phyloP scores from a whole-genome alignment of 371 early-diverging fungal genomes.

The Mucor indicus region DNA sequence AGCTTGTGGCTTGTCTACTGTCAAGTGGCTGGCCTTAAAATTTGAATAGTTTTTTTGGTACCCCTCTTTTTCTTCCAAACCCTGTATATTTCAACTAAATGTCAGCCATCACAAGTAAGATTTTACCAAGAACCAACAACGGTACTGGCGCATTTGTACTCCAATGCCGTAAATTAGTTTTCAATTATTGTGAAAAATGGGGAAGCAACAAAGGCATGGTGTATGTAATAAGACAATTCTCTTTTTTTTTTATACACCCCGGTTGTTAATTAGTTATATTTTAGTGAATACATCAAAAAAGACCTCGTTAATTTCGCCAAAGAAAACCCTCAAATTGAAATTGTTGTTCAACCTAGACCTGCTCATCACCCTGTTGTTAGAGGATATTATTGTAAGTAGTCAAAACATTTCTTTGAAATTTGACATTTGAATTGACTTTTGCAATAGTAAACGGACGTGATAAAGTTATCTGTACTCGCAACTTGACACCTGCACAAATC shows the following conservation, averaged over 20 bases:
- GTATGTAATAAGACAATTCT: slow-evolving; percentile 37
- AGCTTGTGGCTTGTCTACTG: too few relatives aligned
- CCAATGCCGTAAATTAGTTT: slow-evolving; percentile 78
- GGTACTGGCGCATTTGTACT: slow-evolving; percentile 81
- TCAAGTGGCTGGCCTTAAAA: too few relatives aligned
- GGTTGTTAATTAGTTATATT: neutral
- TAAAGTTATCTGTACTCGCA: slow-evolving; percentile 72
- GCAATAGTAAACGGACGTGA: slow-evolving; percentile 67
- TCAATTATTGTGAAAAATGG: slow-evolving; percentile 84
- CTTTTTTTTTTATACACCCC: neutral
- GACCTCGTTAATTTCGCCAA: slow-evolving; percentile 66
- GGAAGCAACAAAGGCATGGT: slow-evolving; percentile 81
- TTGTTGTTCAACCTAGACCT: slow-evolving; percentile 76
- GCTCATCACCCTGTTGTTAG: slow-evolving; percentile 75
- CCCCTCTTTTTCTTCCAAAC: slow-evolving; percentile 3
- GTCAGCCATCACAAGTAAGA: slow-evolving; percentile 22
- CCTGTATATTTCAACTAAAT: slow-evolving; percentile 13
- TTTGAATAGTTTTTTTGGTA: too few relatives aligned
- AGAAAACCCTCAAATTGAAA: slow-evolving; percentile 78
- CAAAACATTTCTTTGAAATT: neutral
- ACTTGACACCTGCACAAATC: slow-evolving; percentile 60
- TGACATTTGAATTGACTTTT: neutral
- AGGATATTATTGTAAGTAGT: slow-evolving; percentile 67
- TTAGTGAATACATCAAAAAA: slow-evolving; percentile 70
- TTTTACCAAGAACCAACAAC: slow-evolving; percentile 58